Percentiles rank a stretch among this genome's conserved stretches.
phyloP scores from a whole-genome alignment of 2,329 filamentous ascomycete genomes.

The Botrytis galanthina region DNA sequence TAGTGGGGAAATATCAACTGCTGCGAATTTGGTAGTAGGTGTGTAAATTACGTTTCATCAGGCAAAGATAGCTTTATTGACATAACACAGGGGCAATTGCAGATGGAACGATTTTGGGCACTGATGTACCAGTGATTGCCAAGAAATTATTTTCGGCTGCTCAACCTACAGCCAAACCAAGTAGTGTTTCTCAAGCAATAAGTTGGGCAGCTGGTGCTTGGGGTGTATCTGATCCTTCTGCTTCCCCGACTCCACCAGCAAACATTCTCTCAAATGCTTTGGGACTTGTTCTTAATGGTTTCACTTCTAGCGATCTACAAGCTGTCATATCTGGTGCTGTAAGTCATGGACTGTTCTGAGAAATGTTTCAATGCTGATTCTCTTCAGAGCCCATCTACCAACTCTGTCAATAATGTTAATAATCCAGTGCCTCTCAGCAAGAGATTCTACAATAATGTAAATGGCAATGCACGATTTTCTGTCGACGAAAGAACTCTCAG shows the following conservation, averaged over 20 bases:
- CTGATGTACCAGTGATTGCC: slow-evolving; percentile 23
- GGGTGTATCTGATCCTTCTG: slow-evolving; percentile 11
- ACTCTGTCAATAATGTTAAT: background rate
- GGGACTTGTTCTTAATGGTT: slow-evolving; percentile 25
- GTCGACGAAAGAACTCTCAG: slow-evolving; percentile 47
- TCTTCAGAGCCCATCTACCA: background rate
- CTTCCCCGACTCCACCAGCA: slow-evolving; percentile 21
- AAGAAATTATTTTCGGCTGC: slow-evolving; percentile 28
- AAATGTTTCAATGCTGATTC: background rate
- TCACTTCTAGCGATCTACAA: slow-evolving; percentile 24
- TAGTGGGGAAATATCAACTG: background rate
- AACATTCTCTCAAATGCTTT: slow-evolving; percentile 25
- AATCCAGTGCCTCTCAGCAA: background rate
- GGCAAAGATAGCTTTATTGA: background rate
- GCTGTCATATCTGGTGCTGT: slow-evolving; percentile 14
- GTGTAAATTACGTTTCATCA: background rate
- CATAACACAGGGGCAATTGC: slow-evolving; percentile 20
- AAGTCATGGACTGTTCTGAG: background rate
- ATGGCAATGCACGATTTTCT: slow-evolving; percentile 48
- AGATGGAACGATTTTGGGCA: slow-evolving; percentile 25
- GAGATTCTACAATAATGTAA: slow-evolving; percentile 30
- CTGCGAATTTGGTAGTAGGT: background rate
- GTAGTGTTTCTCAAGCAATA: slow-evolving; percentile 28
- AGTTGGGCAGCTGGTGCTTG: slow-evolving; percentile 18
- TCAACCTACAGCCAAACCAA: slow-evolving; percentile 34